Evolutionary conservation across 768 basidiomycete species (phyloP).

Genomic region (Lactifluus pinguis): DNA sequence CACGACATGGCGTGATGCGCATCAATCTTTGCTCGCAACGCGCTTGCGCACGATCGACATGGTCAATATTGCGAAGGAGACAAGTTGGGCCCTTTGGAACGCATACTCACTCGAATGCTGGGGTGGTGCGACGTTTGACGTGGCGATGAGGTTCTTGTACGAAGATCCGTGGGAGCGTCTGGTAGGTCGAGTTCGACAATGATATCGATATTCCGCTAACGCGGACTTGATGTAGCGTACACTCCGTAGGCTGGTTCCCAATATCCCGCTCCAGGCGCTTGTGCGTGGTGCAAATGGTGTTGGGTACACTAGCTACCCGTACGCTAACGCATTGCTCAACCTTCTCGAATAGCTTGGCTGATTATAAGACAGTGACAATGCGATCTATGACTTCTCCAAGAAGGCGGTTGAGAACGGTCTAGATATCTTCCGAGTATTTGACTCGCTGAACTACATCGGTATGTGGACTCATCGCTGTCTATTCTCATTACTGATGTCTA

Average conservation of each 20-base stretch:
- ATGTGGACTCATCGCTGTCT: slow-evolving; percentile 23
- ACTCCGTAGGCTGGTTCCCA: slow-evolving; percentile 91
- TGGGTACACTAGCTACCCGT: slow-evolving; percentile 98
- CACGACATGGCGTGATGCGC: slow-evolving; percentile 99
- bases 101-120: slow-evolving; percentile 97
- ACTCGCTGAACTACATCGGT: slow-evolving; percentile 98
- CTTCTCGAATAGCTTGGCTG: neutral
- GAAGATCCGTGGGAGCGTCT: slow-evolving; percentile 99
- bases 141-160: slow-evolving; percentile 98
- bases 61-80: slow-evolving; percentile 97
- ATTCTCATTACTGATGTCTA: neutral
- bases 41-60: slow-evolving; percentile 94
- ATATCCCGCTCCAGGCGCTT: slow-evolving; percentile 96
- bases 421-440: slow-evolving; percentile 99
- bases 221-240: slow-evolving; percentile 47
- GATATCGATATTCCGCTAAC: neutral
- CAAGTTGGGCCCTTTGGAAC: slow-evolving; percentile 88
- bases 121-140: slow-evolving; percentile 99
- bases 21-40: slow-evolving; percentile 95
- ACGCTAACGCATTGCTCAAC: slow-evolving; percentile 49
- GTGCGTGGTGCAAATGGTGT: slow-evolving; percentile 99
- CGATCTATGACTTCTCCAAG: slow-evolving; percentile 99
- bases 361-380: slow-evolving; percentile 65
- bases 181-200: slow-evolving; percentile 34
- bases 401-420: slow-evolving; percentile 99